Conservation (phyloP, 2,329 filamentous ascomycete genomes). For the Aspergillus amoenus region DNA sequence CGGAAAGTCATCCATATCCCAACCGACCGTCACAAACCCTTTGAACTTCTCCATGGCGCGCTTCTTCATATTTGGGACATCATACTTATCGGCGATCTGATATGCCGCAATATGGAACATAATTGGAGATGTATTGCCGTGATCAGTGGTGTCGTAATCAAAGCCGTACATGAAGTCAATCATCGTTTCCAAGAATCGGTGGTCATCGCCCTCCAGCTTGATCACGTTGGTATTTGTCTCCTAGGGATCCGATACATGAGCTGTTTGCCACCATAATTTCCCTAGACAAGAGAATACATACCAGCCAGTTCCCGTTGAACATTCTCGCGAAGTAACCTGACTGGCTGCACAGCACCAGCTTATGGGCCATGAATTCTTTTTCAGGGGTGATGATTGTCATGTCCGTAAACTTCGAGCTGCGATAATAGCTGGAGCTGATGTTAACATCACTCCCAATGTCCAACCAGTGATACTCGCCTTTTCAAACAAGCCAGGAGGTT, state of each 20-base stretch:
- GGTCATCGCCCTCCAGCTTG: neutral
- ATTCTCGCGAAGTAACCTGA: constrained; percentile 2
- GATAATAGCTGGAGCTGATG: neutral
- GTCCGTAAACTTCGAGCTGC: constrained; percentile 1
- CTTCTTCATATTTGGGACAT: constrained; percentile 1
- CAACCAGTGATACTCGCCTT: neutral
- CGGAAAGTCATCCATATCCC: constrained; percentile 1
- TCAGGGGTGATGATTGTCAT: neutral
- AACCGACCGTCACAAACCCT: neutral
- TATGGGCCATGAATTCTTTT: neutral
- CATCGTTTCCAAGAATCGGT: neutral
- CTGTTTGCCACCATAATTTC: neutral
- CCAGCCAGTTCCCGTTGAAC: constrained; percentile 1
- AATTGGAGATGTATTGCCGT: neutral
- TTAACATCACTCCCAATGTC: neutral
- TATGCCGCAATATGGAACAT: constrained; percentile 3
- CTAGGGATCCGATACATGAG: neutral
- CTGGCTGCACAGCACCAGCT: neutral
- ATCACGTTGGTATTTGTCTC: neutral
- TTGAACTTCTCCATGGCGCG: neutral
- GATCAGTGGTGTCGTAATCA: neutral
- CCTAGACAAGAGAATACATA: neutral
- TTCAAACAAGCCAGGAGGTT: neutral
- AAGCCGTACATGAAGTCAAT: constrained; percentile 3
- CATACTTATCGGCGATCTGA: constrained; percentile 1